Conservation (phyloP, 192 early-diverging fungal species). For the Coemansia sp. region DNA sequence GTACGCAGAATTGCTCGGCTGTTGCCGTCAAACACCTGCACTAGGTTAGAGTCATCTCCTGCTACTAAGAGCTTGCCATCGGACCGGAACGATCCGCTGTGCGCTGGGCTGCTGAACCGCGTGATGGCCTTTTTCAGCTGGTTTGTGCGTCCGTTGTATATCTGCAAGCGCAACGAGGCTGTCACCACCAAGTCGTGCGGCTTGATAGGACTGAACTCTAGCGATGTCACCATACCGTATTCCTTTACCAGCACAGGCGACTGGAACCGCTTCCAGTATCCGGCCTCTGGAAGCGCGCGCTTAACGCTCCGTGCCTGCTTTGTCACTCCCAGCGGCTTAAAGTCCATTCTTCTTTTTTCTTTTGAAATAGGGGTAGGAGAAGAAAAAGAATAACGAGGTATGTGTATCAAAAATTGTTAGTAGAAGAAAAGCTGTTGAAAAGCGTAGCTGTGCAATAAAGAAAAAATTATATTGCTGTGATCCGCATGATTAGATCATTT, state of each 20-base stretch:
- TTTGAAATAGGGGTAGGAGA: not conserved
- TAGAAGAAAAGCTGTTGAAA: not conserved
- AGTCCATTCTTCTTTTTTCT: slow-evolving; percentile 44
- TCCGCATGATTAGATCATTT: not conserved
- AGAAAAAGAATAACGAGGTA: not conserved
- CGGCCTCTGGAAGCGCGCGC: slow-evolving; percentile 62
- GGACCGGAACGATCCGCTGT: slow-evolving; percentile 71
- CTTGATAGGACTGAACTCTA: slow-evolving; percentile 75
- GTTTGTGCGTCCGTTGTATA: slow-evolving; percentile 83
- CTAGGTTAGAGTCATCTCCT: slow-evolving; percentile 84
- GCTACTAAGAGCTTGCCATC: slow-evolving; percentile 93
- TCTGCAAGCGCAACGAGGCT: slow-evolving; percentile 84
- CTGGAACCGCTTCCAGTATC: slow-evolving; percentile 83
- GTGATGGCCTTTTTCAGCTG: slow-evolving; percentile 88
- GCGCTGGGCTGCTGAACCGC: slow-evolving; percentile 88
- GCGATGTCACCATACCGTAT: slow-evolving; percentile 76
- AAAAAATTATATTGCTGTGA: slow-evolving; percentile 9
- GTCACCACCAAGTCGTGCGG: slow-evolving; percentile 92
- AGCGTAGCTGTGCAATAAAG: not conserved
- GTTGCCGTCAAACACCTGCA: slow-evolving; percentile 77
- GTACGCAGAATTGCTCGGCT: slow-evolving; percentile 71
- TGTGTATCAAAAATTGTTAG: not conserved
- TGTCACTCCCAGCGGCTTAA: slow-evolving; percentile 59
- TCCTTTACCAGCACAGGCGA: slow-evolving; percentile 88
- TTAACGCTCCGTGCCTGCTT: slow-evolving; percentile 59